Evolutionary conservation across 305 asterid genomes (phyloP), one percentile per base, ranked within the genome.

Genomic region (Fraxinus latifolia): DNA sequence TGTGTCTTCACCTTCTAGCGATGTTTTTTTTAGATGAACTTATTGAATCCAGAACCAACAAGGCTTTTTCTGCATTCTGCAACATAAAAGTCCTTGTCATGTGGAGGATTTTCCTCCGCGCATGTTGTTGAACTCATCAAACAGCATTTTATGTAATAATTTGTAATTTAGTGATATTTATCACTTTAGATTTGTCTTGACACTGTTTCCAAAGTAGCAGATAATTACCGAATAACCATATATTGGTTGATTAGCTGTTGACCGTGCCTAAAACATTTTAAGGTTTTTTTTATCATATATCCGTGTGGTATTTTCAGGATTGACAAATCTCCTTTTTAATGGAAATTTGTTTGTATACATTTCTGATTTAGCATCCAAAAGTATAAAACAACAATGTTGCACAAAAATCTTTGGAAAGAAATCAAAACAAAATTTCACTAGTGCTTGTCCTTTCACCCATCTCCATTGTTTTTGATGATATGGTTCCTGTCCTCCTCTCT

Each of bases 381-480:
- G 19, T 68, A 70, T 73, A 5, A 9, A 29, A 11, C 14, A 36
- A 55, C 58, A 37, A 65, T 25, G 7, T 79, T 37, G 42, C 17
- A 47, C 29, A 55, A 36, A 81, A 34, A 27, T 25, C 29, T 34
- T 74, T 32, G 79, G 76, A 80, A 67, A 32, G 19, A 79, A 78
- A 80, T 39, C 78, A 5, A 14, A 71, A 85, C 76, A 21, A 7
- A 32, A 65, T 70, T 29, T 81, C 14, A 47, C 79, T 78, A 50
- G 23, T 76, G 77, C 82, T 31, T 55, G 23, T 32, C 9, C 47
- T 9, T 42, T 72, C 53, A 60, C 76, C 36, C 17, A 9, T 29
- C 76, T 53, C 8, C 39, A 2, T 32, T 17, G 39, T 34, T 23
- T 77, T 73, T 58, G 53, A 42, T 67, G 76, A 23, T 68, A 76